Evolutionary conservation across 352 stramenopile genomes (phyloP).

Genomic region (Phytophthora pseudosyringae): DNA sequence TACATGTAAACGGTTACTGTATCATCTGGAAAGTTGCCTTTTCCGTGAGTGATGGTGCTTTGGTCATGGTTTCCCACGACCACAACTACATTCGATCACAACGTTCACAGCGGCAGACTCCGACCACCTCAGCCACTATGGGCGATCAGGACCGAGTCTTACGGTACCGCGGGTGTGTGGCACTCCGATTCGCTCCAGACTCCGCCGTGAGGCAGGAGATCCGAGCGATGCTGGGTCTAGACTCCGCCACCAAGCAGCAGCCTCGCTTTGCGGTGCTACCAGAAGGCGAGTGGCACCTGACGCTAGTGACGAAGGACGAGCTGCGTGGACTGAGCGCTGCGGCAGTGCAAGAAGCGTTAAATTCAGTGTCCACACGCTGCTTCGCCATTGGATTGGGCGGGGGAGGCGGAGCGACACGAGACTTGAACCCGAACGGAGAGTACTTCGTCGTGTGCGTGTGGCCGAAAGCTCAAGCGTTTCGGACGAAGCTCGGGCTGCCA

Average conservation of each 20-base stretch:
- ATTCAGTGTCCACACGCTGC: constrained; percentile 34
- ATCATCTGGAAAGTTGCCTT: too few relatives aligned
- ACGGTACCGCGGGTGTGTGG: constrained; percentile 48
- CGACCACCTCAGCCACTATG: constrained; percentile 2
- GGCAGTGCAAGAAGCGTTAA: constrained; percentile 40
- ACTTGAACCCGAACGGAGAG: constrained; percentile 27
- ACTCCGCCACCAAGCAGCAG: not conserved
- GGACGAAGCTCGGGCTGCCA: constrained; percentile 44
- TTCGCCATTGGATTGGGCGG: constrained; percentile 55
- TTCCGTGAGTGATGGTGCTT: too few relatives aligned
- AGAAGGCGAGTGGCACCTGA: constrained; percentile 59
- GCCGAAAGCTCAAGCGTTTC: constrained; percentile 57
- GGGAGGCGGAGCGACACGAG: constrained; percentile 8
- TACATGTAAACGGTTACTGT: too few relatives aligned
- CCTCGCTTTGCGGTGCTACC: constrained; percentile 19
- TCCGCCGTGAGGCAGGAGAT: constrained; percentile 33
- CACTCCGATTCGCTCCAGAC: constrained; percentile 30
- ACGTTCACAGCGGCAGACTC: not conserved
- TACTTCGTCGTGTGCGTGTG: constrained; percentile 71
- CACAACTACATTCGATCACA: constrained; percentile 3
- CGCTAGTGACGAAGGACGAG: constrained; percentile 66
- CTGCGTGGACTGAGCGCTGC: constrained; percentile 25
- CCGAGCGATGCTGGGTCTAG: constrained; percentile 19
- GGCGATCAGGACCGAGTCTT: constrained; percentile 20
- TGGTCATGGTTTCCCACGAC: too few relatives aligned